Conservation (phyloP, 495 filamentous ascomycete genomes). For the Daldinia concentrica region DNA sequence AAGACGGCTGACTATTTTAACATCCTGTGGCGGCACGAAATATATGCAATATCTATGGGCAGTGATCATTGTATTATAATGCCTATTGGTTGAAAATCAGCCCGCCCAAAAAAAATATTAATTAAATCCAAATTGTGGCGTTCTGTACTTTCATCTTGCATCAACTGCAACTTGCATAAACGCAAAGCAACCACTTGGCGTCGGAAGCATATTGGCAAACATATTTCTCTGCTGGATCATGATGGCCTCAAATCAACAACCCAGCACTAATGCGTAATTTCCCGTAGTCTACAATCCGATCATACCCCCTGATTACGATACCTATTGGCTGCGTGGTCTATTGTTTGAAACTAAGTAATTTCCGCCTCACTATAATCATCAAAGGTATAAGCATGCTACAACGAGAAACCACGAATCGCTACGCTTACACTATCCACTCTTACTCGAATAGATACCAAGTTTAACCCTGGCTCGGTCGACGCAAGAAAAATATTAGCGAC, state of each 20-base stretch:
- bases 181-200: slow-evolving; percentile 9
- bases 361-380: not conserved
- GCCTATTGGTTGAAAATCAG: not conserved
- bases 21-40: slow-evolving; percentile 32
- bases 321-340: not conserved
- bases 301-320: not conserved
- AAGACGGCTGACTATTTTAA: slow-evolving; percentile 16
- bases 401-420: not conserved
- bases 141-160: slow-evolving; percentile 34
- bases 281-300: slow-evolving; percentile 22
- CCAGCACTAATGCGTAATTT: slow-evolving; percentile 16
- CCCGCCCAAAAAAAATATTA: not conserved
- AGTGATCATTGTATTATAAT: not conserved
- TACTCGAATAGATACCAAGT: not conserved
- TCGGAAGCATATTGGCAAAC: slow-evolving; percentile 13
- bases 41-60: slow-evolving; percentile 6
- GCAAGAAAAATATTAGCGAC: no score
- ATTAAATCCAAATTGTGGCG: slow-evolving; percentile 15
- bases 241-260: slow-evolving; percentile 17
- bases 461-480: not conserved
- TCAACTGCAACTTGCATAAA: slow-evolving; percentile 10
- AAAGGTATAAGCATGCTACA: not conserved
- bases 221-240: not conserved
- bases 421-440: not conserved
- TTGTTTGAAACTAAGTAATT: not conserved